Conservation (phyloP, 2,329 filamentous ascomycete genomes). For the Onygenales sp. region DNA sequence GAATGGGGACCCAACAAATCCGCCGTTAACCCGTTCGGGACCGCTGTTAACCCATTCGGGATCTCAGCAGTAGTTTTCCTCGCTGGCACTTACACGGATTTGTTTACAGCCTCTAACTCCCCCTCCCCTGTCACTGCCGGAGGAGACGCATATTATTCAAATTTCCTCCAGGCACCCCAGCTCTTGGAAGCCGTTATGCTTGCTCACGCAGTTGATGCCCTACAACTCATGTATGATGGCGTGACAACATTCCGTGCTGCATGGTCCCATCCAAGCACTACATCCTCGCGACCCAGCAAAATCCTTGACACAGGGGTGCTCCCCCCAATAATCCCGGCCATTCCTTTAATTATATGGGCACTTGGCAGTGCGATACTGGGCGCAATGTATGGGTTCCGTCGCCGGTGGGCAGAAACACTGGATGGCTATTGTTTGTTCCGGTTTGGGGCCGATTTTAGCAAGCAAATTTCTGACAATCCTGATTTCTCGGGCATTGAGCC, state of each 20-base stretch:
- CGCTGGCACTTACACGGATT: neutral
- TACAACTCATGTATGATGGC: constrained; percentile 7
- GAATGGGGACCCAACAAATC: too few species aligned
- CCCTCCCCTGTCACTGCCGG: too few species aligned
- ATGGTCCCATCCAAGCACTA: constrained; percentile 1
- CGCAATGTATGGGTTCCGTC: constrained; percentile 6
- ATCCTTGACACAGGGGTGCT: constrained; percentile 3
- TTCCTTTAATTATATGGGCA: constrained; percentile 9
- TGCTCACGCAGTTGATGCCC: neutral
- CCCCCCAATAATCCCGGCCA: neutral
- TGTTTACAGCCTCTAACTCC: neutral
- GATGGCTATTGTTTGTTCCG: constrained; percentile 3
- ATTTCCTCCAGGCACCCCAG: neutral
- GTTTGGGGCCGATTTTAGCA: constrained; percentile 5
- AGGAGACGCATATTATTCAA: too few species aligned
- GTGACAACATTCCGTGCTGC: neutral
- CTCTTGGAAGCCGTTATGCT: constrained; percentile 5
- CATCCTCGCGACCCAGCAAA: neutral
- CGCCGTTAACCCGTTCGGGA: too few species aligned
- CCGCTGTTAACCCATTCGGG: too few species aligned
- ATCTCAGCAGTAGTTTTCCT: neutral
- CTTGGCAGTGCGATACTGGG: constrained; percentile 2
- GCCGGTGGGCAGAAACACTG: constrained; percentile 7
- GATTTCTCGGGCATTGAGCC: neutral
- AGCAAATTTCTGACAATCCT: neutral